Conservation (phyloP, 176 grass and related monocot genomes). For the Aechmea fasciata region DNA sequence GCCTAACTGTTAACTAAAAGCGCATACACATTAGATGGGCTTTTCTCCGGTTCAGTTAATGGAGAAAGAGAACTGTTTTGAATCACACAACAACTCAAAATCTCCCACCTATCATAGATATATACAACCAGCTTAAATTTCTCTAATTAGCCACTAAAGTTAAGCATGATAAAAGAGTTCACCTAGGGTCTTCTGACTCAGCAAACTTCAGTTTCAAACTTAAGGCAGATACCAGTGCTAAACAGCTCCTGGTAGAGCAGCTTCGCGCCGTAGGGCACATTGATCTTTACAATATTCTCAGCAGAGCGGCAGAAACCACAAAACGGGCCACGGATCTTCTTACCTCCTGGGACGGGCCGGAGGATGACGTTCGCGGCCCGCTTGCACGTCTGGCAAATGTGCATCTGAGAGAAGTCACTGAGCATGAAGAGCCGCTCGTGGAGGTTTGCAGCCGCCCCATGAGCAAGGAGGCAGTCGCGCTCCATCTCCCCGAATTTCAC, state of each 20-base stretch:
- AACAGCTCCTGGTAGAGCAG: constrained; percentile 91
- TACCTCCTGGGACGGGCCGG: constrained; percentile 35
- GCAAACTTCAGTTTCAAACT: constrained; percentile 70
- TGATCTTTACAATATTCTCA: constrained; percentile 63
- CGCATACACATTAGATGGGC: too few relatives aligned
- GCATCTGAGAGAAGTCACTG: constrained; percentile 74
- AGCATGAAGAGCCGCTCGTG: constrained; percentile 80
- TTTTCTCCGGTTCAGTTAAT: too few relatives aligned
- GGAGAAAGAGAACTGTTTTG: too few relatives aligned
- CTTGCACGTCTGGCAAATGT: constrained; percentile 56
- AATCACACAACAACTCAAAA: too few relatives aligned
- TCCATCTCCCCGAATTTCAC: constrained; percentile 98
- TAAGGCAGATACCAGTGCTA: constrained; percentile 89
- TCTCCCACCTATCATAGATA: too few relatives aligned
- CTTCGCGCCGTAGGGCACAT: constrained; percentile 78
- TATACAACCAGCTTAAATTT: too few relatives aligned
- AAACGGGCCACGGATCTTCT: constrained; percentile 63
- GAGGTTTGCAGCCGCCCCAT: constrained; percentile 78
- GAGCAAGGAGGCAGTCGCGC: constrained; percentile 79
- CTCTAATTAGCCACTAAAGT: too few relatives aligned
- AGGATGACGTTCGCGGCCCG: constrained; percentile 68
- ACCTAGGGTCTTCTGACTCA: constrained; percentile 6
- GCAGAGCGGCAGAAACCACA: constrained; percentile 59
- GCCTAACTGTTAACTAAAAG: too few relatives aligned
- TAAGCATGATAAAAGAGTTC: neutral